phyloP scores from a whole-genome alignment of 2,329 filamentous ascomycete species.

The Curvularia lunata region DNA sequence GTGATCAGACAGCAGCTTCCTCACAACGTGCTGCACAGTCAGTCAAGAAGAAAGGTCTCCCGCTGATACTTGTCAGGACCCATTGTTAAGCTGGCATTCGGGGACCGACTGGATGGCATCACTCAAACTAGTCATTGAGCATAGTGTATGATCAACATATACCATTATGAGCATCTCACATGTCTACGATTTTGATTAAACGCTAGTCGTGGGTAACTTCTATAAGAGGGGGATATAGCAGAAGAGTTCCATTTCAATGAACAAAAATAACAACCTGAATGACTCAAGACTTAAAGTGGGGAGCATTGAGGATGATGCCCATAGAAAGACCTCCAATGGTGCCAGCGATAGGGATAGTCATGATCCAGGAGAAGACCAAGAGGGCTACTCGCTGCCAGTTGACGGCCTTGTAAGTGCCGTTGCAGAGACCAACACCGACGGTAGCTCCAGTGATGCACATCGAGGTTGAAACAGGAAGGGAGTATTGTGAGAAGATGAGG shows the following conservation, averaged over 20 bases:
- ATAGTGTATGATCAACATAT: no score
- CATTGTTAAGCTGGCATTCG: no score
- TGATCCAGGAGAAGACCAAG: slow-evolving; percentile 70
- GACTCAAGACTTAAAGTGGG: slow-evolving; percentile 52
- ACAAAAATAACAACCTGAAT: neutral
- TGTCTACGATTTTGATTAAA: no score
- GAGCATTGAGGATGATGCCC: slow-evolving; percentile 63
- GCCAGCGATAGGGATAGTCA: slow-evolving; percentile 67
- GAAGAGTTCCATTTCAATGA: neutral
- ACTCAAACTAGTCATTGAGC: no score
- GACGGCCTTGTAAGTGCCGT: slow-evolving; percentile 72
- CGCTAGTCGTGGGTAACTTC: neutral
- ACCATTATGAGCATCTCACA: no score
- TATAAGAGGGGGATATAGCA: neutral
- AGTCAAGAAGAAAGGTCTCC: no score
- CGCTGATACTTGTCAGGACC: no score
- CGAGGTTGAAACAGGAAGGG: slow-evolving; percentile 72
- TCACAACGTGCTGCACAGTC: no score
- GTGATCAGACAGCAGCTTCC: no score
- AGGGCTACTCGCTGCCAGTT: slow-evolving; percentile 75
- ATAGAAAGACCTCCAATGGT: slow-evolving; percentile 57
- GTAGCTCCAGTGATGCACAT: slow-evolving; percentile 80
- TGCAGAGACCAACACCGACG: slow-evolving; percentile 78
- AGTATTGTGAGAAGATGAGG: slow-evolving; percentile 76
- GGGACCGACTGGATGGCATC: no score